Conservation (phyloP, 257 asterid genomes). For the Coffea eugenioides region DNA sequence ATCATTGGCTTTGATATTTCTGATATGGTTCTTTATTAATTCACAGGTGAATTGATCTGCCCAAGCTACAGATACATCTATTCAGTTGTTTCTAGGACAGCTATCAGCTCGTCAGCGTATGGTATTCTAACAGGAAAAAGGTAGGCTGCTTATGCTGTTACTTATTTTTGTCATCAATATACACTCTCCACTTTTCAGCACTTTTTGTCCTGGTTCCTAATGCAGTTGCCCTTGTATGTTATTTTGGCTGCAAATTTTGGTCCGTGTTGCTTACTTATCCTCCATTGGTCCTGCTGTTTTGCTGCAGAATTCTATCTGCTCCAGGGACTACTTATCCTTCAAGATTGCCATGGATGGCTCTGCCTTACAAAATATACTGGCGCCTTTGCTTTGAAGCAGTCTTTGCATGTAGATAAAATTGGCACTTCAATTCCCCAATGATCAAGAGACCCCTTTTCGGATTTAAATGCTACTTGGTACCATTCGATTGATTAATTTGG, state of each 20-base stretch:
- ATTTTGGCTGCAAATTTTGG: not conserved
- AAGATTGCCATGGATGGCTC: slow-evolving; percentile 67
- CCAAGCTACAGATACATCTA: slow-evolving; percentile 52
- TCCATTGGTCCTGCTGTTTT: not conserved
- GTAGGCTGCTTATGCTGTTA: slow-evolving; percentile 23
- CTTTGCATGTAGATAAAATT: slow-evolving; percentile 47
- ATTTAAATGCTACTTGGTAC: not conserved
- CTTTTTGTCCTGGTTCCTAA: not conserved
- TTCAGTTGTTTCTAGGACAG: slow-evolving; percentile 58
- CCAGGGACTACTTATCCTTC: slow-evolving; percentile 44
- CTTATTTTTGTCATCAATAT: not conserved
- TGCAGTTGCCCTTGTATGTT: not conserved
- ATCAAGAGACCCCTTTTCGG: not conserved
- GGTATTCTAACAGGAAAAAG: slow-evolving; percentile 85
- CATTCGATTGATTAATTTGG: not conserved
- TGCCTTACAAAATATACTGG: slow-evolving; percentile 82
- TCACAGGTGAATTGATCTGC: slow-evolving; percentile 66
- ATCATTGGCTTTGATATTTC: not conserved
- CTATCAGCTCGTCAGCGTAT: slow-evolving; percentile 57
- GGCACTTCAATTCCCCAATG: not conserved
- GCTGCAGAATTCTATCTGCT: slow-evolving; percentile 53
- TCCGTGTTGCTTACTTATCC: slow-evolving; percentile 2
- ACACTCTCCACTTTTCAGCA: not conserved
- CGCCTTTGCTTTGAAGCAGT: slow-evolving; percentile 58
- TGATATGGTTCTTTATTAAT: slow-evolving; percentile 20